Evolutionary conservation across 1,139 yeast species (phyloP).

Genomic region (Tardiomyces depauwii): DNA sequence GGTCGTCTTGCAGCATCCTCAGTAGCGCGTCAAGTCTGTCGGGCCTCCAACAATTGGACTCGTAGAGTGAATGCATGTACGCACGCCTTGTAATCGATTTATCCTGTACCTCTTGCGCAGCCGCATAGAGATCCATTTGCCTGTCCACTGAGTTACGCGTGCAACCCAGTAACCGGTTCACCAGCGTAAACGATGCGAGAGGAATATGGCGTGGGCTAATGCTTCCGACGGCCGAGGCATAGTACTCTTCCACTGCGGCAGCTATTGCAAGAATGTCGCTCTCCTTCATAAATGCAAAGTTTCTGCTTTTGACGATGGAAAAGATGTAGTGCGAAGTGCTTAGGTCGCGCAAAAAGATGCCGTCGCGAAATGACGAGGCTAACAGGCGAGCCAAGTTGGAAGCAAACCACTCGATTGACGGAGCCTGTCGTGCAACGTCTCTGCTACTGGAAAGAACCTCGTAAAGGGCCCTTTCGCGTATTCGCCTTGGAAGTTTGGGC

Average conservation of each 20-base stretch:
- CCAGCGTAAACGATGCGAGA: background rate
- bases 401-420: no score
- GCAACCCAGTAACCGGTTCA: background rate
- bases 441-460: no score
- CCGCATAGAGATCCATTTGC: background rate
- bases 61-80: background rate
- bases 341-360: background rate
- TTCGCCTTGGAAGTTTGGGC: no score
- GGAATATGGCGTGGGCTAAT: background rate
- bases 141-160: background rate
- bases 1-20: background rate
- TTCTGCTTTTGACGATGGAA: background rate
- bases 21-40: background rate
- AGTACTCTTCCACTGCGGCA: background rate
- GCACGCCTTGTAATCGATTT: background rate
- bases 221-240: background rate
- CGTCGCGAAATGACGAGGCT: background rate
- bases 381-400: background rate
- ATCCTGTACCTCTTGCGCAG: background rate
- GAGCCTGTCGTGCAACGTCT: no score
- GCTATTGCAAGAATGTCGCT: background rate
- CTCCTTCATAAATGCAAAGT: background rate
- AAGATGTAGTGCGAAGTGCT: background rate
- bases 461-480: no score
- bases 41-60: background rate